A percentile compares a stretch with the other conserved stretches of the same genome.
phyloP scores from a whole-genome alignment of 768 basidiomycete genomes.

The Podaxis rugospora region DNA sequence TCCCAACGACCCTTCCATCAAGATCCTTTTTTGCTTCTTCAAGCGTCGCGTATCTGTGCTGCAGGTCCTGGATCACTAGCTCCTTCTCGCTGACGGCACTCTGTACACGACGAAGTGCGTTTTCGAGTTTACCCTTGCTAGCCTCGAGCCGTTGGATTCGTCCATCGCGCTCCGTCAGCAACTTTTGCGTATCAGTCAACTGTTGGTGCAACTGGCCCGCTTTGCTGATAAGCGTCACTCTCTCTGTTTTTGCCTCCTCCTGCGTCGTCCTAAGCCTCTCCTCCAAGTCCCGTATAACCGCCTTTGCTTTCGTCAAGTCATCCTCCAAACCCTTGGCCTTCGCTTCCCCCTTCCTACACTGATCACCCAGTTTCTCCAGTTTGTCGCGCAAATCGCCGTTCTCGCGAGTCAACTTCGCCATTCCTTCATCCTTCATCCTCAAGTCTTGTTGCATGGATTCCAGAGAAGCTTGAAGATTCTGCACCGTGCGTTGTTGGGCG shows the following conservation, averaged over 20 bases:
- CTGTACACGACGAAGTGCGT: background rate
- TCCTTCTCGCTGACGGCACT: background rate
- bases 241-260: background rate
- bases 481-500: background rate
- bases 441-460: background rate
- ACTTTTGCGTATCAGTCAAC: background rate
- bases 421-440: background rate
- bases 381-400: background rate
- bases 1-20: background rate
- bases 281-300: background rate
- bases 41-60: background rate
- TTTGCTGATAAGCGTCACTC: background rate
- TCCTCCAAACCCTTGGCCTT: background rate
- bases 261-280: background rate
- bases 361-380: background rate
- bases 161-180: background rate
- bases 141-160: background rate
- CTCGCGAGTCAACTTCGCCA: background rate
- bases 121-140: background rate
- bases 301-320: background rate
- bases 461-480: constrained; percentile 1
- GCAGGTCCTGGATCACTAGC: background rate
- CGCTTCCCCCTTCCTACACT: background rate
- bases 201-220: background rate
- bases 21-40: background rate